Conservation (phyloP, 83 land plant genomes). For the Picea abies region DNA sequence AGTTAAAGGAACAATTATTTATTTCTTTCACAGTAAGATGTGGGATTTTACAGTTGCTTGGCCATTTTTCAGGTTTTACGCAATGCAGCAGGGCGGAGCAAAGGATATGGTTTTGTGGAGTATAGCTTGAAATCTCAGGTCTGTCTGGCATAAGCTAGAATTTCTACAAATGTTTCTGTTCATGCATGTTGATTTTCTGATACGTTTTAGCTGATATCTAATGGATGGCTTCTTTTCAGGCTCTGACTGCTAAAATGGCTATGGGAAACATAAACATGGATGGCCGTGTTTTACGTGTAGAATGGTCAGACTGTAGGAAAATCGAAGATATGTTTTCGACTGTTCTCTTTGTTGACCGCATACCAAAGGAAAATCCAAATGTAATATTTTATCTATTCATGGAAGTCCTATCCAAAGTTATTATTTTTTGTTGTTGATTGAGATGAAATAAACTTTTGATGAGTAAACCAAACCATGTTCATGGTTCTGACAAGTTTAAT, state of each 20-base stretch:
- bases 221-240: conserved; percentile 7
- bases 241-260: conserved; percentile 22
- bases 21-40: background rate
- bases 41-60: background rate
- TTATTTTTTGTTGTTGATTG: no score
- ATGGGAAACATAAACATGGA: conserved; percentile 43
- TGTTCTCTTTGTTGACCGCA: conserved; percentile 34
- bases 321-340: conserved; percentile 36
- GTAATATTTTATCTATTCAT: conserved; percentile 12
- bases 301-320: conserved; percentile 33
- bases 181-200: background rate
- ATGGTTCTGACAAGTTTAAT: background rate
- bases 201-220: background rate
- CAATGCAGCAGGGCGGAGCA: conserved; percentile 26
- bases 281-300: conserved; percentile 30
- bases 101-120: conserved; percentile 42
- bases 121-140: conserved; percentile 43
- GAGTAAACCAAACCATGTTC: background rate
- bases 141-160: background rate
- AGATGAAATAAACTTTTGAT: background rate
- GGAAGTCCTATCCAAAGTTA: background rate
- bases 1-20: background rate
- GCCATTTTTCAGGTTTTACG: conserved; percentile 19
- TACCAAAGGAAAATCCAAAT: conserved; percentile 29
- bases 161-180: background rate